Conservation (phyloP, 225 moss, liverwort and hornwort species). For the Straminergon stramineum region DNA sequence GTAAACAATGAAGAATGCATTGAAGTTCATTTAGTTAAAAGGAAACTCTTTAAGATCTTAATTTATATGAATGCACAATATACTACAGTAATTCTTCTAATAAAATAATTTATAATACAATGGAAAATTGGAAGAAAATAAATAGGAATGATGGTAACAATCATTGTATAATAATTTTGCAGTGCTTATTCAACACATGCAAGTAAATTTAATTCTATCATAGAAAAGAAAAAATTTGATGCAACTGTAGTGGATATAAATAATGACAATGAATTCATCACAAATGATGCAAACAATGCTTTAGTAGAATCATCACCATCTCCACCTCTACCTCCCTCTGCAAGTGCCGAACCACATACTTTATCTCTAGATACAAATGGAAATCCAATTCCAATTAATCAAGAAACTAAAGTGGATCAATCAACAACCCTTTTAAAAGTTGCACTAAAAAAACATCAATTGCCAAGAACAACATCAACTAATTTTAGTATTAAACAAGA, state of each 20-base stretch:
- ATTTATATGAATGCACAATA: not conserved
- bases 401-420: not conserved
- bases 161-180: not conserved
- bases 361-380: not conserved
- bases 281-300: not conserved
- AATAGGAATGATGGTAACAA: not conserved
- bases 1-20: not conserved
- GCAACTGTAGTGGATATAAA: not conserved
- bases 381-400: not conserved
- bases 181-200: slow-evolving; percentile 5
- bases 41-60: not conserved
- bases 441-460: not conserved
- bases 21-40: not conserved
- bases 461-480: not conserved
- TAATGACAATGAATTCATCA: not conserved
- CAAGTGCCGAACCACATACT: not conserved
- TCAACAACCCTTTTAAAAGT: not conserved
- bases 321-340: not conserved
- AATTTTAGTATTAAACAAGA: not conserved
- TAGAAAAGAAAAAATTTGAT: not conserved
- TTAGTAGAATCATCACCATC: not conserved
- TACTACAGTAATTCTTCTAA: too few relatives aligned
- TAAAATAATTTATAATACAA: not conserved
- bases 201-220: not conserved
- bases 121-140: too few relatives aligned